Percentiles rank a stretch among this genome's conserved stretches.
These are phyloP conservation scores for Huntiella savannae DNA, from an alignment of 2,329 filamentous ascomycete species.

Conservation along the genomic window DNA sequence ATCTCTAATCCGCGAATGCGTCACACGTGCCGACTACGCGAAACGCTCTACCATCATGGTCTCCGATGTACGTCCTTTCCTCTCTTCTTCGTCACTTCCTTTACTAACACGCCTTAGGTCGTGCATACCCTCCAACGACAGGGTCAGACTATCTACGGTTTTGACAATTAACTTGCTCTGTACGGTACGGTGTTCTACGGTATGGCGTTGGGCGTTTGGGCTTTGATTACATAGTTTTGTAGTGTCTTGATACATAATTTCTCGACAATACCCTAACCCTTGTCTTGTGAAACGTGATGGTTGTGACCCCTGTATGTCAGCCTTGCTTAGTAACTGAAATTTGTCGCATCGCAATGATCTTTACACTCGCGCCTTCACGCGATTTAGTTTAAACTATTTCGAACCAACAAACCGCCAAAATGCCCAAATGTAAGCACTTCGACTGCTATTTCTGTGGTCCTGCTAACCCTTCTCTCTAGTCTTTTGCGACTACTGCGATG, in stretches of 20 bases:
- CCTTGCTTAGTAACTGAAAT: not conserved
- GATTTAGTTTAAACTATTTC: not conserved
- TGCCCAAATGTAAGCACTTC: constrained; percentile 65
- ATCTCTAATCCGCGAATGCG: constrained; percentile 29
- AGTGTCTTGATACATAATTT: not conserved
- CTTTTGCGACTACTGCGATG: constrained; percentile 82
- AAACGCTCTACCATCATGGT: constrained; percentile 43
- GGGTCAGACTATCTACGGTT: constrained; percentile 38
- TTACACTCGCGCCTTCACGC: too few species aligned
- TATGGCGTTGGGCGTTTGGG: not conserved
- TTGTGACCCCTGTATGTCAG: not conserved
- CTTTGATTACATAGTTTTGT: not conserved
- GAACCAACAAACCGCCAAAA: constrained; percentile 25
- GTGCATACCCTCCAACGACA: constrained; percentile 29
- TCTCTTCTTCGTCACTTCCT: not conserved
- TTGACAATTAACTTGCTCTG: constrained; percentile 20
- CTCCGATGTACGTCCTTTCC: constrained; percentile 30
- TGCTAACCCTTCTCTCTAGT: constrained; percentile 14
- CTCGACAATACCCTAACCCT: not conserved
- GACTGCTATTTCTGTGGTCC: constrained; percentile 19
- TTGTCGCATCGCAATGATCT: not conserved
- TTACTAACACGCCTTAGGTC: constrained; percentile 24
- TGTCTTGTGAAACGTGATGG: not conserved
- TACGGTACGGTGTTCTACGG: not conserved
- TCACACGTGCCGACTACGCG: constrained; percentile 32